Conservation (phyloP, 2,329 filamentous ascomycete genomes). For the Echinosphaeria canescens region DNA sequence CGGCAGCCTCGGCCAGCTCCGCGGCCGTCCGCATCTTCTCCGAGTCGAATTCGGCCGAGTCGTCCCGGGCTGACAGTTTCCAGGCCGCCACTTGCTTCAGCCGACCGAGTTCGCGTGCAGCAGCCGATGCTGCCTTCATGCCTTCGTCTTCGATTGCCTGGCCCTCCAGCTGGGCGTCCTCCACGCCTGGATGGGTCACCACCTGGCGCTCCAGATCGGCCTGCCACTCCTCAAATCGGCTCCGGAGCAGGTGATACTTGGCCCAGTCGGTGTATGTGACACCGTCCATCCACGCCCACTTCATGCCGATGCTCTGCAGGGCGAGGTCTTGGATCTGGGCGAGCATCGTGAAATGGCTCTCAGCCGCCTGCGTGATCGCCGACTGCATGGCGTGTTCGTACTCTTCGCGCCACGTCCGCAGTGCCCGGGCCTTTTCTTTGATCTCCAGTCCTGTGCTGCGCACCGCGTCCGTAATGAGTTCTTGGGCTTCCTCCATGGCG, state of each 20-base stretch:
- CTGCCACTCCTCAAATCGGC: constrained; percentile 67
- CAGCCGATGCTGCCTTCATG: constrained; percentile 59
- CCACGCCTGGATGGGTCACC: constrained; percentile 48
- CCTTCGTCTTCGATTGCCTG: constrained; percentile 45
- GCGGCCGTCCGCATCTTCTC: constrained; percentile 32
- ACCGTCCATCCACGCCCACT: constrained; percentile 89
- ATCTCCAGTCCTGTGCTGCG: constrained; percentile 49
- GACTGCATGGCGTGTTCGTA: constrained; percentile 49
- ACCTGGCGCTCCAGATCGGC: constrained; percentile 60
- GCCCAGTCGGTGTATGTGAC: constrained; percentile 96
- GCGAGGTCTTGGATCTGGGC: constrained; percentile 67
- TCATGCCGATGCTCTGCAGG: constrained; percentile 79
- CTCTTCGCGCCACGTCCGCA: constrained; percentile 54
- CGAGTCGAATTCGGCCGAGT: constrained; percentile 57
- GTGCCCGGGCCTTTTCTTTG: constrained; percentile 53
- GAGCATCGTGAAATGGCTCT: constrained; percentile 63
- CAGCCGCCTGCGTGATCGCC: constrained; percentile 50
- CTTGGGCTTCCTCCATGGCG: constrained; percentile 13
- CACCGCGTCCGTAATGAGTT: constrained; percentile 24
- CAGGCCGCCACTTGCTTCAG: constrained; percentile 69
- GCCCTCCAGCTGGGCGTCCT: constrained; percentile 39
- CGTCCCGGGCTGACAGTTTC: constrained; percentile 61
- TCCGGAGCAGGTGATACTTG: constrained; percentile 77
- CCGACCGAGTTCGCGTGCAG: constrained; percentile 58
- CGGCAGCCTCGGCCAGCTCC: constrained; percentile 7